A percentile compares a stretch with the other conserved stretches of the same genome.
Evolutionary conservation across 208 protist genomes (phyloP).

Genomic region (Acanthamoeba lenticulata): DNA sequence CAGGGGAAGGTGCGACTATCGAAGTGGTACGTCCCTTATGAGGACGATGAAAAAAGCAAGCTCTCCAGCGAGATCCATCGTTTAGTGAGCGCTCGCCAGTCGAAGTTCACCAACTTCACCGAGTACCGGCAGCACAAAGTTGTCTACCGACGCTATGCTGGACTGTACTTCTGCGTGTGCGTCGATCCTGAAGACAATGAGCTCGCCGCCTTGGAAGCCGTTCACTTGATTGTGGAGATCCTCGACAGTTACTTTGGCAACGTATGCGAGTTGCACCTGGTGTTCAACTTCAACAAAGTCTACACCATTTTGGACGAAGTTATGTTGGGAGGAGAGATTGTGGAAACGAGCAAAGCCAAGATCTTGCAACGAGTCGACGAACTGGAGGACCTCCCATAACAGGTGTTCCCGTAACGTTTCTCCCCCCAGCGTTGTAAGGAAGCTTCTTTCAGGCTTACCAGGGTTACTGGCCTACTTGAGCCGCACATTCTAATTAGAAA

Average conservation of each 20-base stretch:
- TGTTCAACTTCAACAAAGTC: slow-evolving; percentile 98
- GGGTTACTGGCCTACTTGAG: too few relatives aligned
- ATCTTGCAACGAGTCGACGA: slow-evolving; percentile 93
- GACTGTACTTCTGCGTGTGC: slow-evolving; percentile 98
- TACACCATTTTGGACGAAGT: slow-evolving; percentile 98
- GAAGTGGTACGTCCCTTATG: slow-evolving; percentile 96
- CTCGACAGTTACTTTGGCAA: slow-evolving; percentile 99
- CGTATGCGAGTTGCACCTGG: slow-evolving; percentile 99
- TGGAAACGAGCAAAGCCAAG: slow-evolving; percentile 95
- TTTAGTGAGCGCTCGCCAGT: slow-evolving; percentile 94
- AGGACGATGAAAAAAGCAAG: slow-evolving; percentile 95
- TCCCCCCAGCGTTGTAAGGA: too few relatives aligned
- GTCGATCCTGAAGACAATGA: slow-evolving; percentile 99
- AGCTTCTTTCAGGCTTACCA: too few relatives aligned
- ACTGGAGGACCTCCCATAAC: slow-evolving; percentile 90
- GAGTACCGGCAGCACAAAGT: slow-evolving; percentile 95
- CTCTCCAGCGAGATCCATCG: slow-evolving; percentile 97
- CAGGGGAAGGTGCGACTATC: slow-evolving; percentile 98
- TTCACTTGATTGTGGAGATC: slow-evolving; percentile 88
- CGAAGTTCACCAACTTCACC: slow-evolving; percentile 92
- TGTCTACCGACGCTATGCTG: slow-evolving; percentile 98
- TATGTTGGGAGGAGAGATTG: slow-evolving; percentile 97
- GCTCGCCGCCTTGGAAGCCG: slow-evolving; percentile 94
- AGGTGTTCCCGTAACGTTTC: too few relatives aligned
- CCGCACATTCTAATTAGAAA: too few relatives aligned